These are phyloP conservation scores for Yarrowia sp. DNA, from an alignment of 805 yeast genomes.

Conservation along the genomic window DNA sequence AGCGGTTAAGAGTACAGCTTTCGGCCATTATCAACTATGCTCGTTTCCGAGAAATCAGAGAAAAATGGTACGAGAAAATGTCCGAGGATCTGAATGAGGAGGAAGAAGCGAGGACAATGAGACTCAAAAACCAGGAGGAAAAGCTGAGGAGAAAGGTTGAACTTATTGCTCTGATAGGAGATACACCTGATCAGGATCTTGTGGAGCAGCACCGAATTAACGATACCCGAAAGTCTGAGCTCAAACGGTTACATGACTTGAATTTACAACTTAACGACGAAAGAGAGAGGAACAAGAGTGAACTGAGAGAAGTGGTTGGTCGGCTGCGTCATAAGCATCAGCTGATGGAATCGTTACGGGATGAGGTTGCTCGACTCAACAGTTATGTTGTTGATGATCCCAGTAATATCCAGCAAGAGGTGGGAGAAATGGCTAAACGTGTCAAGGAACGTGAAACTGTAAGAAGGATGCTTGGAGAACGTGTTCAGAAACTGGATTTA, in stretches of 20 bases:
- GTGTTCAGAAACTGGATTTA: constrained; percentile 13
- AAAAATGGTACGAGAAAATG: constrained; percentile 19
- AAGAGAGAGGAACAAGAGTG: background rate
- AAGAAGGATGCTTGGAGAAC: background rate
- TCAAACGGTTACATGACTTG: background rate
- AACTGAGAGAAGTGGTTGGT: background rate
- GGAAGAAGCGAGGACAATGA: background rate
- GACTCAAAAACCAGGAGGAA: constrained; percentile 12
- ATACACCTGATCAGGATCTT: background rate
- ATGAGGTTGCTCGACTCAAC: background rate
- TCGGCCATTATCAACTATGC: constrained; percentile 26
- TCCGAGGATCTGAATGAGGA: constrained; percentile 18
- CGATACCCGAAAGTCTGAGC: background rate
- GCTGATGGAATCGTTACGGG: constrained; percentile 7
- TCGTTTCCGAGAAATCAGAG: constrained; percentile 16
- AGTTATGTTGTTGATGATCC: constrained; percentile 11
- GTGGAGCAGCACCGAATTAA: constrained; percentile 4
- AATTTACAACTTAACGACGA: constrained; percentile 16
- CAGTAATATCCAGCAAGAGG: background rate
- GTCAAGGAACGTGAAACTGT: background rate
- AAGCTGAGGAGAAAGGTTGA: background rate
- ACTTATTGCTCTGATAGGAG: background rate
- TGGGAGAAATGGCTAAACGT: background rate
- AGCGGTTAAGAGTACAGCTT: constrained; percentile 3
- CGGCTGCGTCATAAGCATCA: constrained; percentile 9